Percentiles rank a stretch among this genome's conserved stretches.
Evolutionary conservation across 495 filamentous ascomycete species (phyloP).

Genomic region (Penicillium subrubescens): DNA sequence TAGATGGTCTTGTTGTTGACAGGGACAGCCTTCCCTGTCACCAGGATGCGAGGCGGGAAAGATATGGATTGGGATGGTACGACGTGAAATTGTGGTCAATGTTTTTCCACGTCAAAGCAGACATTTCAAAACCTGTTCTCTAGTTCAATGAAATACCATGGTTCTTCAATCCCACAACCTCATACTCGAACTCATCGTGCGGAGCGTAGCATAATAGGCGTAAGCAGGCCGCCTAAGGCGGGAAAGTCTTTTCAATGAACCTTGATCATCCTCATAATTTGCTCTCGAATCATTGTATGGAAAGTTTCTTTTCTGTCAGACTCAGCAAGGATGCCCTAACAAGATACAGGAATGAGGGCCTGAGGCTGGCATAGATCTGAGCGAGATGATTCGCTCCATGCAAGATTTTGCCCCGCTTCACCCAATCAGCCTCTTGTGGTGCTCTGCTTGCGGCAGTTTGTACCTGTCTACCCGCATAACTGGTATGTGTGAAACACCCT

Average conservation of each 20-base stretch:
- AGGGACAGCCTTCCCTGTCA: background rate
- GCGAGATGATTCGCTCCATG: background rate
- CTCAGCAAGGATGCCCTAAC: too few species aligned
- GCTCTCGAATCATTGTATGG: too few species aligned
- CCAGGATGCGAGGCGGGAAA: background rate
- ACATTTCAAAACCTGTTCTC: background rate
- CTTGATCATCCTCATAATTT: too few species aligned
- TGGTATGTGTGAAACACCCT: too few species aligned
- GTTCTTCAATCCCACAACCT: background rate
- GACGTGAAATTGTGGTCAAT: background rate
- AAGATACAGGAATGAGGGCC: background rate
- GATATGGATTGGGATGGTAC: background rate
- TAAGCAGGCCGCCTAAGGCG: background rate
- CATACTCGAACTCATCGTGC: background rate
- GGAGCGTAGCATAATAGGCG: background rate
- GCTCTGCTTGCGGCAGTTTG: background rate
- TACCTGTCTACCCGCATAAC: too few species aligned
- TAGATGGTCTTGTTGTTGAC: background rate
- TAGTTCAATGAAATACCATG: background rate
- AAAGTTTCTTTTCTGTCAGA: too few species aligned
- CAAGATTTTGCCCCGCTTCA: background rate
- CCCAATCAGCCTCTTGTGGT: background rate
- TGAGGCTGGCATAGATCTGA: background rate
- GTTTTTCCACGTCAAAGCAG: background rate
- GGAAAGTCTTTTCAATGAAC: background rate